Evolutionary conservation across 1,139 yeast species (phyloP).

Genomic region (Saccharomyces pastorianus): DNA sequence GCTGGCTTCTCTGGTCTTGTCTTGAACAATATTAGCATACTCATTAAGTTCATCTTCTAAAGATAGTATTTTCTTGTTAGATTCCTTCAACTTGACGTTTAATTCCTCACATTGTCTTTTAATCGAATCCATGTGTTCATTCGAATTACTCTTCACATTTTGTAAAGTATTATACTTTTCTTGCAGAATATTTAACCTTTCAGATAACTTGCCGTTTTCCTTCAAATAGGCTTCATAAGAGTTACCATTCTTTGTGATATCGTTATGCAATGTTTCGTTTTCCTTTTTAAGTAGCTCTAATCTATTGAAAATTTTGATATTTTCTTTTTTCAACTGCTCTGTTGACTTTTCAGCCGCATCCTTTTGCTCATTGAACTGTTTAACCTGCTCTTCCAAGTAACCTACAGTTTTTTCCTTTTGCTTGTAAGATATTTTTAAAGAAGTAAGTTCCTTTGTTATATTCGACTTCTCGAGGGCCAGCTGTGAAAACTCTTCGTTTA

Average conservation of each 20-base stretch:
- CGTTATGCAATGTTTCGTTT: slow-evolving; percentile 35
- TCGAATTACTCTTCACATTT: slow-evolving; percentile 41
- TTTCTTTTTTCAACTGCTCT: slow-evolving; percentile 21
- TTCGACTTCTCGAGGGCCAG: not conserved
- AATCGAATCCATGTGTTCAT: slow-evolving; percentile 49
- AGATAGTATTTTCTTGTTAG: slow-evolving; percentile 50
- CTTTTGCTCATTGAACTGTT: slow-evolving; percentile 29
- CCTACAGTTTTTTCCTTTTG: slow-evolving; percentile 46
- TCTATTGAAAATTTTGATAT: slow-evolving; percentile 22
- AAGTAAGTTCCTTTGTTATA: slow-evolving; percentile 6
- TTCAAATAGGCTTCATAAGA: slow-evolving; percentile 40
- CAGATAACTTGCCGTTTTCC: slow-evolving; percentile 46
- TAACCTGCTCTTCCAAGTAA: slow-evolving; percentile 39
- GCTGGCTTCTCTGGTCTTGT: slow-evolving; percentile 68
- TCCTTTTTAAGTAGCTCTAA: slow-evolving; percentile 33
- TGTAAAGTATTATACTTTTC: slow-evolving; percentile 44
- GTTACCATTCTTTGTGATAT: slow-evolving; percentile 38
- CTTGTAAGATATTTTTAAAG: slow-evolving; percentile 20
- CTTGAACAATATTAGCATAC: slow-evolving; percentile 62
- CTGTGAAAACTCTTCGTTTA: slow-evolving; percentile 35
- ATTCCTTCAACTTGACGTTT: slow-evolving; percentile 58
- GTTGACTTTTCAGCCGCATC: slow-evolving; percentile 22
- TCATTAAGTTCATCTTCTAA: slow-evolving; percentile 81
- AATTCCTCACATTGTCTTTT: slow-evolving; percentile 77
- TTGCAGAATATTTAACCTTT: slow-evolving; percentile 45